Base-by-base conservation (phyloP, 805 yeast genomes). In the Kregervanrija delftensis region DNA sequence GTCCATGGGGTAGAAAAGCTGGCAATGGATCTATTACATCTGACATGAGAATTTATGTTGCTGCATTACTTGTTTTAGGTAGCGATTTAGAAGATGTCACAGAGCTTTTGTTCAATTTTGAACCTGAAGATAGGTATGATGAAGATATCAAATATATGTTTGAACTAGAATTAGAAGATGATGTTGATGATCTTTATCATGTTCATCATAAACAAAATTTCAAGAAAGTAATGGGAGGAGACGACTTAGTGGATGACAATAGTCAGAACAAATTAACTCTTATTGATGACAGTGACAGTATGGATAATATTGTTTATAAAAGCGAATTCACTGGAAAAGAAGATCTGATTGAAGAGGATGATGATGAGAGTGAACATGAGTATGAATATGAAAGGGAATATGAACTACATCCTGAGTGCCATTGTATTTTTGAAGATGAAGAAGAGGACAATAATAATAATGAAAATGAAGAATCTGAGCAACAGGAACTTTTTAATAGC, bases 1-100 rank as follows among this genome's bases (percentile, higher is more conserved):
- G 81, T 15, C 89, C 90, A 2, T 73, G 78, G 63, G 85, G 82
- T 1, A 66, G 90, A 48, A 73, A 76, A 44, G 60, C 71, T 15
- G 77, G 81, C 15, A 72, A 73, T 42, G 90, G 91, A 3, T 71
- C 83, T 0, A 57, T 83, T 30, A 68, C 64, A 54, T 71, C 77
- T 4, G 86, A 81, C 56, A 71, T 79, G 57, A 67, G 83, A 51
- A 67, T 78, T 41, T 75, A 77, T 46, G 74, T 79, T 32, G 76
- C 81, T 3, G 76, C 81, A 2, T 65, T 81, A 58, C 58, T 74
- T 15, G 73, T 78, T 1, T 52, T 74, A 11, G 80, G 80, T 0
- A 56, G 65, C 5, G 73, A 69, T 17, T 48, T 72, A 30, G 67
- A 68, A 13, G 79, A 75, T 47, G 72, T 79, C 6, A 75, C 79